Conservation (phyloP, 495 filamentous ascomycete species). For the Parachaetomium inaequale region DNA sequence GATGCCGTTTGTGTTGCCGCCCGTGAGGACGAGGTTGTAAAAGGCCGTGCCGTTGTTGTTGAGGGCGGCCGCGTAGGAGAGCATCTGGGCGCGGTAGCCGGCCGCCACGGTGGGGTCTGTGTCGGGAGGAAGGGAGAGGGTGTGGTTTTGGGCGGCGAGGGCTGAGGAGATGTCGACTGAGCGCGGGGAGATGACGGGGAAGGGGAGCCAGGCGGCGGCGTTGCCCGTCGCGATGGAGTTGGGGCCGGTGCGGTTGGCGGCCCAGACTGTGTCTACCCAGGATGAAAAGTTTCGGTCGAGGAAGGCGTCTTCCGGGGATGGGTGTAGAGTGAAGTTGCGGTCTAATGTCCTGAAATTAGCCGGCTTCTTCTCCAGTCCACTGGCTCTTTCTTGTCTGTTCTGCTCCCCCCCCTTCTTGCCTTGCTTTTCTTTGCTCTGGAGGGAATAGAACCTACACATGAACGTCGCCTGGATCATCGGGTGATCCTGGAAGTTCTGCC, state of each 20-base stretch:
- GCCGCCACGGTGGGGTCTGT: slow-evolving; percentile 40
- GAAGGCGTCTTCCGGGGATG: slow-evolving; percentile 35
- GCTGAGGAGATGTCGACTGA: slow-evolving; percentile 33
- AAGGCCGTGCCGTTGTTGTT: slow-evolving; percentile 41
- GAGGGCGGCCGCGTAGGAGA: slow-evolving; percentile 38
- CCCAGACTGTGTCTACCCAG: slow-evolving; percentile 37
- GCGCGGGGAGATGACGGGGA: slow-evolving; percentile 43
- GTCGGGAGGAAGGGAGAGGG: slow-evolving; percentile 34
- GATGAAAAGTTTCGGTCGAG: slow-evolving; percentile 37
- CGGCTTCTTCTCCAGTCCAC: neutral
- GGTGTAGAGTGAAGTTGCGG: slow-evolving; percentile 32
- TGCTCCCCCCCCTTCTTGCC: too few species aligned
- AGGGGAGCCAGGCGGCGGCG: slow-evolving; percentile 44
- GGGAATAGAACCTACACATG: slow-evolving; percentile 33
- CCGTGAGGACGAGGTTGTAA: slow-evolving; percentile 41
- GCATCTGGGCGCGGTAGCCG: slow-evolving; percentile 47
- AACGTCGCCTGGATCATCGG: slow-evolving; percentile 34
- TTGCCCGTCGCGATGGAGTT: slow-evolving; percentile 44
- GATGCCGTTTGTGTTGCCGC: slow-evolving; percentile 32
- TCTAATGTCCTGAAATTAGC: slow-evolving; percentile 20
- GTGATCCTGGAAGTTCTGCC: slow-evolving; percentile 59
- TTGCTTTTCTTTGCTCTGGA: too few species aligned
- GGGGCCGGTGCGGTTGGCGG: slow-evolving; percentile 41
- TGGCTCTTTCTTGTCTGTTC: neutral
- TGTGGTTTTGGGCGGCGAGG: slow-evolving; percentile 38